phyloP scores from a whole-genome alignment of 192 early-diverging fungal genomes.

The Lobosporangium transversale region DNA sequence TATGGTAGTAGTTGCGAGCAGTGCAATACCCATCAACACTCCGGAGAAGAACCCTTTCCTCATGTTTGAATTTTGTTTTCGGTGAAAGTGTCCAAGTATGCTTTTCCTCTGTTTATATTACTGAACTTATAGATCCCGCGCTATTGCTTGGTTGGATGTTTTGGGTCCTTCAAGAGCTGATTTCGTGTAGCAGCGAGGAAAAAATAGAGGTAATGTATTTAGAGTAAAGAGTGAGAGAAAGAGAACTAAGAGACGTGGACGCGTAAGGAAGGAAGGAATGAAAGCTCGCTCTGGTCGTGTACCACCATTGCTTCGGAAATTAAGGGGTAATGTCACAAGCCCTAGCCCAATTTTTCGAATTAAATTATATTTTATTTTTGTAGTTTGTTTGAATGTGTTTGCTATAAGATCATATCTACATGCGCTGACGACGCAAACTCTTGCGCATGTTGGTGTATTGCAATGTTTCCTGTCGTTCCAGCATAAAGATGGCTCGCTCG shows the following conservation, averaged over 20 bases:
- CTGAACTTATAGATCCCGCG: too few relatives aligned
- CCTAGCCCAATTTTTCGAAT: background rate
- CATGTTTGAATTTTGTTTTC: slow-evolving; percentile 22
- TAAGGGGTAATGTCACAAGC: too few relatives aligned
- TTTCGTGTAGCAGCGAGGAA: too few relatives aligned
- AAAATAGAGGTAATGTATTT: too few relatives aligned
- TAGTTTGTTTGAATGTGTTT: background rate
- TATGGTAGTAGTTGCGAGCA: slow-evolving; percentile 6
- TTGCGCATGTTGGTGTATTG: slow-evolving; percentile 84
- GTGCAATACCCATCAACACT: slow-evolving; percentile 23
- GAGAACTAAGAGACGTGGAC: too few relatives aligned
- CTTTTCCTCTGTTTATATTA: background rate
- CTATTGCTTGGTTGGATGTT: too few relatives aligned
- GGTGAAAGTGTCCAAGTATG: background rate
- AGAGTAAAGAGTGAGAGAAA: too few relatives aligned
- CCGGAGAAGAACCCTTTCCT: slow-evolving; percentile 23
- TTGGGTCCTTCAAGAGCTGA: too few relatives aligned
- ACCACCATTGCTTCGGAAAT: too few relatives aligned
- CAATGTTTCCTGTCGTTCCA: slow-evolving; percentile 83
- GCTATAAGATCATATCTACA: too few relatives aligned
- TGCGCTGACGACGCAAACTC: slow-evolving; percentile 44
- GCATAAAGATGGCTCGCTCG: slow-evolving; percentile 78
- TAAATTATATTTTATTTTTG: background rate
- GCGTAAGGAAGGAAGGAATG: too few relatives aligned
- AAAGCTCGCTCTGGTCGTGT: too few relatives aligned